Percentiles rank a stretch among this genome's conserved stretches.
phyloP scores from a whole-genome alignment of 1,284 basidiomycete species.

The Tremellales sp. region DNA sequence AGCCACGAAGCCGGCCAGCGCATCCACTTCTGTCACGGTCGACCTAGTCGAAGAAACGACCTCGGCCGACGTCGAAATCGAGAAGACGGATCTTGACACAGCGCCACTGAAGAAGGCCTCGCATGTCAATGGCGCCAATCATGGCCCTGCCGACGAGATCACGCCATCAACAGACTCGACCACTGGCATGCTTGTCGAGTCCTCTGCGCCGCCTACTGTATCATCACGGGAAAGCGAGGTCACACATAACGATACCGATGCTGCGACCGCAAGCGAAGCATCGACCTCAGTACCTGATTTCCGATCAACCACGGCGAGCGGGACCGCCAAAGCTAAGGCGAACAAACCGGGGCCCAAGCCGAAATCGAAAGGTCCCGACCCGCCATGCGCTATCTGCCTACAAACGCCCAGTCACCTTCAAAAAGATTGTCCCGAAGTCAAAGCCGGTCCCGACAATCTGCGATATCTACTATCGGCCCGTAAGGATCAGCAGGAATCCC shows the following conservation, averaged over 20 bases:
- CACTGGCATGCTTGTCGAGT: too few relatives aligned
- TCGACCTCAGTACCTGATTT: too few relatives aligned
- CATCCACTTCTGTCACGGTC: too few relatives aligned
- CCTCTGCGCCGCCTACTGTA: too few relatives aligned
- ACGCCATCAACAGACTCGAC: too few relatives aligned
- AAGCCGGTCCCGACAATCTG: conserved; percentile 19
- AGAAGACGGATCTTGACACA: not conserved
- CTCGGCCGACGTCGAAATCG: conserved; percentile 11
- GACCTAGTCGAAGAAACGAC: too few relatives aligned
- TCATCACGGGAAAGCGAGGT: too few relatives aligned
- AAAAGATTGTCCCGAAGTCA: conserved; percentile 30
- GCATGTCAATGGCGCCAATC: too few relatives aligned
- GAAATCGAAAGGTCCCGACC: not conserved
- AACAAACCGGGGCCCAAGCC: not conserved
- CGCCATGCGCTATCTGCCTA: conserved; percentile 4
- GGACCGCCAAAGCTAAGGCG: not conserved
- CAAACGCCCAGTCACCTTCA: conserved; percentile 18
- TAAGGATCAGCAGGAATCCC: conserved; percentile 3
- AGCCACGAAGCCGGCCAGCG: not conserved
- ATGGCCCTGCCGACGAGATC: too few relatives aligned
- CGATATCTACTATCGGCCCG: conserved; percentile 12
- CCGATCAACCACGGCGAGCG: not conserved
- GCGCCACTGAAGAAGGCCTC: too few relatives aligned
- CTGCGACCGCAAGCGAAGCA: too few relatives aligned
- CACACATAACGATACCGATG: too few relatives aligned